Evolutionary conservation across 2,329 filamentous ascomycete species (phyloP), one percentile per base, ranked within the genome.

Genomic region (Keithomyces neogunnii): DNA sequence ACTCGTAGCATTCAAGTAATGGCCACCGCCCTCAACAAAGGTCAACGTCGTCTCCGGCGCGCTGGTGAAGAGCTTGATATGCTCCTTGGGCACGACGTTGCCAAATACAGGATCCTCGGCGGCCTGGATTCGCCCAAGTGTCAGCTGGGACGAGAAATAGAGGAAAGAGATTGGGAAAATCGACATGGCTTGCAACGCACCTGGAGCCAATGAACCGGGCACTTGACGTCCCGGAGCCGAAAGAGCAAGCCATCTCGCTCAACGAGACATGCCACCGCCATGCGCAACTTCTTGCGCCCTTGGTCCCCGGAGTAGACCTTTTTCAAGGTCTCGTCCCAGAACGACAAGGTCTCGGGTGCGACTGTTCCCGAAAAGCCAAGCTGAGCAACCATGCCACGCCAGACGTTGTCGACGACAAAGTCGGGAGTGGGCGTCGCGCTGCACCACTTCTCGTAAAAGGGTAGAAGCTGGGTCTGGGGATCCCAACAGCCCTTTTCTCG

Each of bases 121-220:
- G 13, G 74, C 74, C 75, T 77, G 30, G 9, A 30, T 10, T 10
- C 6, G 8, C 28, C 29, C n/a, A 26, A 13, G n/a, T 19, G 38
- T 40, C 38, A 40, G 38, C 38, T 13, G 38, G 13, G n/a, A 40
- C 8, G 13, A 1, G 26, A n/a, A 8, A n/a, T 6, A 4, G 3
- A 3, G 28, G 9, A 26, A 47, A 26, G 11, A 47, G 5, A 10
- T 28, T 13, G 11, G 29, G 40, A 13, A 13, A 45, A n/a, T 13
- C 28, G 52, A 1, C 13, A n/a, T 19, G 19, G 19, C 19, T 19
- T 19, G 19, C 19, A 28, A 40, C 33, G 26, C 63, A 76, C 74
- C 60, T 78, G 75, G 13, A 78, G 63, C 76, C 76, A 79, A 51
- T 73, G 68, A 7, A 80, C 73, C 2, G 76, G 76, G 51, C 75